Evolutionary conservation across 495 filamentous ascomycete genomes (phyloP), one percentile per base, ranked within the genome.

Genomic region (Letharia lupina): DNA sequence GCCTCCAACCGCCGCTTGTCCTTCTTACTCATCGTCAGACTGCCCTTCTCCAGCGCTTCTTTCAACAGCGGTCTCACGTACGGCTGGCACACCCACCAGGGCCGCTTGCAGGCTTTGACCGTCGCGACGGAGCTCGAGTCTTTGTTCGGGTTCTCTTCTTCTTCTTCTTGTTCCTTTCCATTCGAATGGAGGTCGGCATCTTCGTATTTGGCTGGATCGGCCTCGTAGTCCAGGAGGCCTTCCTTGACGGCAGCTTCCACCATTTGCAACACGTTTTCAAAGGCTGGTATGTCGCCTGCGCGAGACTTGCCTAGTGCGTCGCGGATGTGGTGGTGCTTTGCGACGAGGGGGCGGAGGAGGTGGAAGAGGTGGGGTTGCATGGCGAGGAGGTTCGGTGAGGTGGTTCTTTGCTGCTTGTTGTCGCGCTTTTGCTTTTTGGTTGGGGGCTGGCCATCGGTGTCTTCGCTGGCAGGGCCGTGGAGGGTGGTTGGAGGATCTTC

Each of bases 311-410:
- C 93, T 9, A 99, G 83, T 3, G 86, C 81, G 74, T 96, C 88
- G 7, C 95, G 86, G 56, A 99, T 86, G 70, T 92, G 81, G 39
- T 87, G 89, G 73, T 96, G 89, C 44, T 77, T 81, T 0, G 86
- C 77, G 48, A 98, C 84, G 59, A 98, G 84, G 4, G 91, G 82
- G 7, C 93, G 86, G 12, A 96, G 85, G 35, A 99, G 81, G 73
- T 96, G 89, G 80, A 99, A 99, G 45, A 96, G 82, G 76, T 99
- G 94, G 5, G 89, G 83, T 73, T 96, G 93, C 80, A 99, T 89
- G 41, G 85, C 85, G n/a, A 83, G 79, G 35, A 95, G 78, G 70
- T 91, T 97, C 10, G 92, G 85, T 39, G 87, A 87, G 18, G 77
- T 76, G 37, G 73, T 65, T 60, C 75, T 77, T 69, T 84, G 79